phyloP scores from a whole-genome alignment of 2,329 filamentous ascomycete species.

The Trichoderma pleuroti region DNA sequence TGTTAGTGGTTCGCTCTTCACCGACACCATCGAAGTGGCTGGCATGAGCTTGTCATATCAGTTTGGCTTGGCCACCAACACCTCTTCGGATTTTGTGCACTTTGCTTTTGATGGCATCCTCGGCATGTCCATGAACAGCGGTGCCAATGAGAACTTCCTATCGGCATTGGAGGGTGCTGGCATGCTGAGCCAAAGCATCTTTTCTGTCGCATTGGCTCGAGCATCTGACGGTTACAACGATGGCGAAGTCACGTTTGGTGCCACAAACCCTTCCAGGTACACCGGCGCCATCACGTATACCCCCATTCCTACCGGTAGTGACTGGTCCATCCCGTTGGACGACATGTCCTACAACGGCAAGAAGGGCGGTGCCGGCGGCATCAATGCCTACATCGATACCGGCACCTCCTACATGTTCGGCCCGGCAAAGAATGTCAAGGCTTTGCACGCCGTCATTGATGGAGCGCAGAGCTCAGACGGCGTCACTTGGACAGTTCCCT shows the following conservation, averaged over 20 bases:
- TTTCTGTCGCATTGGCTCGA: slow-evolving; percentile 69
- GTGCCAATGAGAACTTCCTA: slow-evolving; percentile 63
- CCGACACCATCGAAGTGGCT: slow-evolving; percentile 65
- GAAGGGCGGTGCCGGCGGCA: slow-evolving; percentile 51
- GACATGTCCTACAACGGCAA: slow-evolving; percentile 61
- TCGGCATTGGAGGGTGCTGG: slow-evolving; percentile 55
- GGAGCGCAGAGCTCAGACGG: slow-evolving; percentile 55
- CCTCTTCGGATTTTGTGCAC: slow-evolving; percentile 68
- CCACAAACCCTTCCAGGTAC: slow-evolving; percentile 63
- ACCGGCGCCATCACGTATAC: slow-evolving; percentile 67
- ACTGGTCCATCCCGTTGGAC: slow-evolving; percentile 72
- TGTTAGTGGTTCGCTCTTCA: slow-evolving; percentile 63
- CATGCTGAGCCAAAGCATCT: slow-evolving; percentile 59
- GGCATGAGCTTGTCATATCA: slow-evolving; percentile 60
- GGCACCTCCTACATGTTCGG: slow-evolving; percentile 79
- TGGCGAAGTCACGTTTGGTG: slow-evolving; percentile 76
- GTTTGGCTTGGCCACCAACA: slow-evolving; percentile 70
- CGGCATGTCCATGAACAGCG: slow-evolving; percentile 64
- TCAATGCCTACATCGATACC: slow-evolving; percentile 73
- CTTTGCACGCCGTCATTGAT: slow-evolving; percentile 65
- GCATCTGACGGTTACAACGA: slow-evolving; percentile 61
- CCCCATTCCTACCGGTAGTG: slow-evolving; percentile 48
- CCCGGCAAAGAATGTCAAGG: slow-evolving; percentile 61
- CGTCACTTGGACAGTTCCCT: slow-evolving; percentile 69
- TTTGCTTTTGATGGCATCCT: slow-evolving; percentile 89